Conservation (phyloP, 1,284 basidiomycete genomes). For the Cryptococcus depauperatus region DNA sequence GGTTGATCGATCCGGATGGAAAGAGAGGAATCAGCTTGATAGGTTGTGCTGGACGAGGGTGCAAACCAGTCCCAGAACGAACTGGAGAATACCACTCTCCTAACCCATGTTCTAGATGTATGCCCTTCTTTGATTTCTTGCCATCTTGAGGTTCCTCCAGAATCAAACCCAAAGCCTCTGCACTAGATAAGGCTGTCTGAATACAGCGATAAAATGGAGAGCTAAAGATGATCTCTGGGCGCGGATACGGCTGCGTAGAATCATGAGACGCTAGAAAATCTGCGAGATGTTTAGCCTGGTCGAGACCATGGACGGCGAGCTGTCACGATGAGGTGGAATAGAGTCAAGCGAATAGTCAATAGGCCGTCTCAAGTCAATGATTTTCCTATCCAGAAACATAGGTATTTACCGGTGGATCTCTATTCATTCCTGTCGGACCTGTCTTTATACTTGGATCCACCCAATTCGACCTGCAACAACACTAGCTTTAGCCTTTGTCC, state of each 20-base stretch:
- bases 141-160: slow-evolving; percentile 3
- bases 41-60: slow-evolving; percentile 34
- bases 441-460: slow-evolving; percentile 37
- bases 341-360: not conserved
- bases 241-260: slow-evolving; percentile 22
- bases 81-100: slow-evolving; percentile 47
- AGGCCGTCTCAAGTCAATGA: not conserved
- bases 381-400: no score
- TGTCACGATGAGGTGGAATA: slow-evolving; percentile 3
- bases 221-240: slow-evolving; percentile 36
- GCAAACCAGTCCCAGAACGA: slow-evolving; percentile 33
- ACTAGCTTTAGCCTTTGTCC: not conserved
- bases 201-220: slow-evolving; percentile 49
- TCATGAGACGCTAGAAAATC: slow-evolving; percentile 24
- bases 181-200: slow-evolving; percentile 47
- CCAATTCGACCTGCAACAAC: slow-evolving; percentile 34
- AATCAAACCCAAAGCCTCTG: slow-evolving; percentile 24
- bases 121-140: slow-evolving; percentile 11
- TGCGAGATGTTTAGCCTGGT: slow-evolving; percentile 35
- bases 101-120: slow-evolving; percentile 46
- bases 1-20: slow-evolving; percentile 23
- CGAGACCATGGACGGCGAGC: slow-evolving; percentile 47
- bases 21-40: slow-evolving; percentile 28
- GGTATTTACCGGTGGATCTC: slow-evolving; percentile 46
- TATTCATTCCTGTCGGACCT: slow-evolving; percentile 44